Evolutionary conservation across 257 asterid genomes (phyloP).

Genomic region (Nicotiana knightiana): DNA sequence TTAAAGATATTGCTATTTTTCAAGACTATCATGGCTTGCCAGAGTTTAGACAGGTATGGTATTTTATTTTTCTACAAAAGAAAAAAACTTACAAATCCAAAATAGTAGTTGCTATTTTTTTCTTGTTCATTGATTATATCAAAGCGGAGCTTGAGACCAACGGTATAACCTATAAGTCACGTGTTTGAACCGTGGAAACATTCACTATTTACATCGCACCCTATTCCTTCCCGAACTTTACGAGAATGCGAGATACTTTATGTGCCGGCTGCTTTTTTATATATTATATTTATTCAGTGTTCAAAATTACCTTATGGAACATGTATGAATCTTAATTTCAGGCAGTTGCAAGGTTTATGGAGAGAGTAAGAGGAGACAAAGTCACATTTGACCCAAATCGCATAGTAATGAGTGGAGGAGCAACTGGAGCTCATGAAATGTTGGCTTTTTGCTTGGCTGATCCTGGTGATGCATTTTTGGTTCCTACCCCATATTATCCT

Average conservation of each 20-base stretch:
- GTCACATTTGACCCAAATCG: slow-evolving; percentile 65
- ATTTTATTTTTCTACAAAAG: too few relatives aligned
- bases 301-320: background rate
- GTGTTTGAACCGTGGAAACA: too few relatives aligned
- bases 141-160: too few relatives aligned
- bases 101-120: background rate
- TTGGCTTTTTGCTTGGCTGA: slow-evolving; percentile 84
- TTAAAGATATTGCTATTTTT: slow-evolving; percentile 52
- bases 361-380: slow-evolving; percentile 59
- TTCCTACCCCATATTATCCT: slow-evolving; percentile 89
- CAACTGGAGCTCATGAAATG: slow-evolving; percentile 85
- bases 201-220: too few relatives aligned
- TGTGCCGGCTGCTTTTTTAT: too few relatives aligned
- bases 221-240: too few relatives aligned
- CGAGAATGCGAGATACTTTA: accelerated
- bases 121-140: background rate
- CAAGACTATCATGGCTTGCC: slow-evolving; percentile 82
- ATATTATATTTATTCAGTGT: background rate
- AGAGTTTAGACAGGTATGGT: slow-evolving; percentile 60
- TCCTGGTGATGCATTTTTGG: slow-evolving; percentile 74
- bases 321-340: slow-evolving; percentile 11
- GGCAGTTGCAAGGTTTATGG: slow-evolving; percentile 92
- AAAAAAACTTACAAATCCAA: background rate
- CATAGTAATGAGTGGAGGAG: slow-evolving; percentile 87
- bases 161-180: too few relatives aligned